These are phyloP conservation scores for Teunomyces barrocoloradensis DNA, from an alignment of 805 yeast species.

Conservation along the genomic window DNA sequence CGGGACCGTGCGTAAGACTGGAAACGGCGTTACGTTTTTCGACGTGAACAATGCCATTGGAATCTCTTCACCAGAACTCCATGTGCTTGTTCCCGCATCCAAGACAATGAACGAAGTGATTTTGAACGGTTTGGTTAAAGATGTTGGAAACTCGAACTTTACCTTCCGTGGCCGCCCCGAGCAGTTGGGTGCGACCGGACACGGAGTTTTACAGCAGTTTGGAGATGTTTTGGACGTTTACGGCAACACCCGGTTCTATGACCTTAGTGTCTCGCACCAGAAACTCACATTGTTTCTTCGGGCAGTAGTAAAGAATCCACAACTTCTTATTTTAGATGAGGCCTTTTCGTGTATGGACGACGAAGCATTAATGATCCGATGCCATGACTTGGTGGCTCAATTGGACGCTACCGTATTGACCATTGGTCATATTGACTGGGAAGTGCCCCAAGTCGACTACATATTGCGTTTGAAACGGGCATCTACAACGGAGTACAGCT, in stretches of 20 bases:
- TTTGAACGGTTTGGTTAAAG: conserved; percentile 61
- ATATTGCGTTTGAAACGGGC: conserved; percentile 33
- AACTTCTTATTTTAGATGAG: conserved; percentile 80
- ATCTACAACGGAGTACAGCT: not conserved
- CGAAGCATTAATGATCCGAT: conserved; percentile 33
- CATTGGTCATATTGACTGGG: conserved; percentile 82
- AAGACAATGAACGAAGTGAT: conserved; percentile 57
- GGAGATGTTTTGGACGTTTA: conserved; percentile 29
- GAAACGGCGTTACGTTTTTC: conserved; percentile 68
- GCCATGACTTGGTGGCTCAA: conserved; percentile 28
- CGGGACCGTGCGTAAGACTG: conserved; percentile 70
- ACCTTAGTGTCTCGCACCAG: conserved; percentile 68
- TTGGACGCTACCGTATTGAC: conserved; percentile 62
- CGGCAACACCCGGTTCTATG: conserved; percentile 45
- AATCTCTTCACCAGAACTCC: conserved; percentile 88
- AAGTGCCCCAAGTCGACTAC: conserved; percentile 68
- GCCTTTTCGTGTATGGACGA: conserved; percentile 90
- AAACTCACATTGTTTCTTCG: conserved; percentile 74
- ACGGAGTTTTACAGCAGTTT: conserved; percentile 19
- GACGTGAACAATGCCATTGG: conserved; percentile 80
- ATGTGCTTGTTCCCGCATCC: conserved; percentile 70
- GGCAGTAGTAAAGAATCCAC: conserved; percentile 75
- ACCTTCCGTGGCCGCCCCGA: conserved; percentile 35
- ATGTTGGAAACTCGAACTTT: conserved; percentile 59
- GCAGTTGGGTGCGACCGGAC: conserved; percentile 12